A percentile compares a stretch with the other conserved stretches of the same genome.
phyloP scores from a whole-genome alignment of 768 basidiomycete genomes.

The Lentinus brumalis region DNA sequence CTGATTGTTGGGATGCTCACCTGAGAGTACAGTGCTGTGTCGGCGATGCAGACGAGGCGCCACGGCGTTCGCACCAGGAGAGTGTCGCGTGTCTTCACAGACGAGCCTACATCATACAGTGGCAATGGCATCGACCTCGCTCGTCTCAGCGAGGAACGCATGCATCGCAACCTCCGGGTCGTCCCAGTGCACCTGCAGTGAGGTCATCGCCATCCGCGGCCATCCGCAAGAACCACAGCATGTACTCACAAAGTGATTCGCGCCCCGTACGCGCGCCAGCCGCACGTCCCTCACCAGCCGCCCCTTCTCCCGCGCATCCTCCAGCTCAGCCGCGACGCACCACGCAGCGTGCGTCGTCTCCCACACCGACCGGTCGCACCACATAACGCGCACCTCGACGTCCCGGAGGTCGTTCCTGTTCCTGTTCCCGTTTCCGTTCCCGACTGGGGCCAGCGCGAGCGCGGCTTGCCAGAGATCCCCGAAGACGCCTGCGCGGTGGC shows the following conservation, averaged over 20 bases:
- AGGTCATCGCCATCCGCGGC: background rate
- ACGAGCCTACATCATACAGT: no score
- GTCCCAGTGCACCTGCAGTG: slow-evolving; percentile 8
- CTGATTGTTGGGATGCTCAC: no score
- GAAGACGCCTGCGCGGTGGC: slow-evolving; percentile 11
- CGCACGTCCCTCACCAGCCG: background rate
- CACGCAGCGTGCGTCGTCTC: background rate
- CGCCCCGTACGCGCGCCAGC: slow-evolving; percentile 5
- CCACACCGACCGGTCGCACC: slow-evolving; percentile 9
- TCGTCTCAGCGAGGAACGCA: background rate
- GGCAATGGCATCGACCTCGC: background rate
- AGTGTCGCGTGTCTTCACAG: no score
- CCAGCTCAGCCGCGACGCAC: slow-evolving; percentile 3
- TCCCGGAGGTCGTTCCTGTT: background rate
- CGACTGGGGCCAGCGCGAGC: slow-evolving; percentile 1
- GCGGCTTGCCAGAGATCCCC: background rate
- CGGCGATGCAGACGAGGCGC: no score
- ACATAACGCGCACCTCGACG: slow-evolving; percentile 10
- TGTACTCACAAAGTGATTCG: slow-evolving; percentile 16
- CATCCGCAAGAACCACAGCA: background rate
- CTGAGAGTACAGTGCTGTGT: no score
- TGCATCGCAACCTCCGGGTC: slow-evolving; percentile 6
- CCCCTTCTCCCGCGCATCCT: background rate
- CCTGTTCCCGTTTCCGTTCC: background rate
- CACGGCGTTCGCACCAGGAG: no score